Percentiles rank a stretch among this genome's conserved stretches.
phyloP scores from a whole-genome alignment of 169 alveolate genomes.

The Plasmodium cynomolgi region DNA sequence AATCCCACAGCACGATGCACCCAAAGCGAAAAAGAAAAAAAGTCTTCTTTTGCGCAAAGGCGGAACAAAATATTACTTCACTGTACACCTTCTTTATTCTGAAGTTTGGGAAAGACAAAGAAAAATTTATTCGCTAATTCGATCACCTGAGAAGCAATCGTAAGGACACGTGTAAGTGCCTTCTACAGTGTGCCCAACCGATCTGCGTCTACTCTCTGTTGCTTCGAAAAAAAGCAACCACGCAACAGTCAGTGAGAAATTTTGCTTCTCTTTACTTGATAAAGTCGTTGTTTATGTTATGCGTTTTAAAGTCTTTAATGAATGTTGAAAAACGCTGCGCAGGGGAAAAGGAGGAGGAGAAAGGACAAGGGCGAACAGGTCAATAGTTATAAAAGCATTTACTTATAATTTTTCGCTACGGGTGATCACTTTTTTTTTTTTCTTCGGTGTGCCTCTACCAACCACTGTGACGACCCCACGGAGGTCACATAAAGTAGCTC shows the following conservation, averaged over 20 bases:
- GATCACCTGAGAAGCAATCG: not conserved
- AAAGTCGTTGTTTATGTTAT: conserved; percentile 27
- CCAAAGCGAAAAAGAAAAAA: conserved; percentile 81
- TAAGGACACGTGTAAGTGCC: not conserved
- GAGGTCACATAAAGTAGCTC: not conserved
- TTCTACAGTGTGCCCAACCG: not conserved
- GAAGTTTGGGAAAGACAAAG: not conserved
- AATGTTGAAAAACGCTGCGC: conserved; percentile 44
- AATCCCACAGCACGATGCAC: conserved; percentile 84
- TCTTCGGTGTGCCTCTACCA: not conserved
- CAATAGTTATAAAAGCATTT: not conserved
- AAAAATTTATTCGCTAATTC: not conserved
- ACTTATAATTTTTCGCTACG: not conserved
- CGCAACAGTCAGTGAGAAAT: not conserved
- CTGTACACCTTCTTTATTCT: conserved; percentile 81
- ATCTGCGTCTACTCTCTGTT: not conserved
- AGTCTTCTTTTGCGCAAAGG: conserved; percentile 72
- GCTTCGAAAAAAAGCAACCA: not conserved
- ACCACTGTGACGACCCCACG: not conserved
- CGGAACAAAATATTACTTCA: conserved; percentile 80
- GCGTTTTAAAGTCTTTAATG: conserved; percentile 49
- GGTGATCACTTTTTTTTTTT: not conserved
- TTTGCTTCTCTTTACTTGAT: conserved; percentile 8
- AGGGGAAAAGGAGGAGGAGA: not conserved
- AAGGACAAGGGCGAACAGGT: not conserved